Percentiles rank a stretch among this genome's conserved stretches.
phyloP scores from a whole-genome alignment of 176 grass and related monocot genomes.

The Oryza meyeriana region DNA sequence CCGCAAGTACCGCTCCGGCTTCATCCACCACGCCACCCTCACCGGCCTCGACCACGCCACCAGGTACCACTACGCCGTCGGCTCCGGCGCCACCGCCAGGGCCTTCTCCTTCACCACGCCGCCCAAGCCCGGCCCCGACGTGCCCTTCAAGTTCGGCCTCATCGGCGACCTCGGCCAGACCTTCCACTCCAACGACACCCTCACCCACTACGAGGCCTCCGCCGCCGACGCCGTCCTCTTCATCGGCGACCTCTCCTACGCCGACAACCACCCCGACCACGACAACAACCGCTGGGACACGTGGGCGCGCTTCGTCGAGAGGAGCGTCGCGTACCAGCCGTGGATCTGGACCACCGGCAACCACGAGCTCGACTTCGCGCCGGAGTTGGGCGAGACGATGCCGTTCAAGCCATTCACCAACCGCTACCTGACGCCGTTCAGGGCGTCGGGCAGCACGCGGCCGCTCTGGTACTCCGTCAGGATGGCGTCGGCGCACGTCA shows the following conservation, averaged over 20 bases:
- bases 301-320: slow-evolving; percentile 64
- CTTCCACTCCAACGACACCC: slow-evolving; percentile 61
- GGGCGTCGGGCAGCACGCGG: slow-evolving; percentile 35
- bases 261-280: slow-evolving; percentile 52
- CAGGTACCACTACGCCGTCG: slow-evolving; percentile 66
- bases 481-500: slow-evolving; percentile 49
- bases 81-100: slow-evolving; percentile 41
- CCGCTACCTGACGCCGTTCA: slow-evolving; percentile 47
- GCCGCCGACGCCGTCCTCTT: slow-evolving; percentile 44
- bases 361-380: slow-evolving; percentile 65
- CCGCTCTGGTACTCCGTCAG: slow-evolving; percentile 52
- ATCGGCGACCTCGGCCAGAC: slow-evolving; percentile 79
- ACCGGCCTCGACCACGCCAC: slow-evolving; percentile 43
- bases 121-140: slow-evolving; percentile 56
- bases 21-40: slow-evolving; percentile 57
- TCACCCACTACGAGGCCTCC: slow-evolving; percentile 51
- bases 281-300: slow-evolving; percentile 73
- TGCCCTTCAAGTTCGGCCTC: slow-evolving; percentile 58
- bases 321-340: slow-evolving; percentile 61
- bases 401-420: slow-evolving; percentile 54
- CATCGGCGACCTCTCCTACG: slow-evolving; percentile 67
- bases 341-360: slow-evolving; percentile 76
- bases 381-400: slow-evolving; percentile 50
- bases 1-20: slow-evolving; percentile 46
- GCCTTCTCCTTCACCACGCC: slow-evolving; percentile 65